Evolutionary conservation across 2,329 filamentous ascomycete genomes (phyloP), one percentile per base, ranked within the genome.

Genomic region (Ceratocystis colombiana): DNA sequence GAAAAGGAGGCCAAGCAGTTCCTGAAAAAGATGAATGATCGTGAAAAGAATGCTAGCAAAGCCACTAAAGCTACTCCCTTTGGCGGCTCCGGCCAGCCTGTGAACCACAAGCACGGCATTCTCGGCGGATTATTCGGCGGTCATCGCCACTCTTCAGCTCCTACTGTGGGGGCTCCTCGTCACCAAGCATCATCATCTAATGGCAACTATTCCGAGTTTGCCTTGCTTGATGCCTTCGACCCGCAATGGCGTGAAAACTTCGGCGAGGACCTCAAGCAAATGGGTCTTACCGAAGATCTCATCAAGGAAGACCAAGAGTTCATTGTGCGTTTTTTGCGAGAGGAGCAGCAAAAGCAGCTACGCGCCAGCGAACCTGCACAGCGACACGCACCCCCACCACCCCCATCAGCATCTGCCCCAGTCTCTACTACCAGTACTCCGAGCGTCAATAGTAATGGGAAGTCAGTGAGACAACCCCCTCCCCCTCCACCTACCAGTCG

Each of bases 1-100:
- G 94, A 97, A 79, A 97, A 96, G 77, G 94, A 99, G 78, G 94
- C 94, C 44, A 95, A 90, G 77, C 89, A 90, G 68, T 97, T 99
- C 78, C 87, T 92, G 76, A 96, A 96, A 82, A 97, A 96, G 80
- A 89, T 99, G 83, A 88, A 94, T 71, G 92, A 96, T 73, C 83
- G 92, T 70, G 92, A 97, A 78, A 96, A 96, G 83, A 92, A 93
- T 77, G 93, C 91, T 50, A 93, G 88, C 78, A 95, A 95, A 78
- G 86, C 87, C 69, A 96, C 92, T 2, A 86, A 80, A 74, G 82
- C 85, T 69, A 93, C 88, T 44, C 87, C 89, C 0, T 96, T 96
- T 71, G 84, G 82, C 66, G 82, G 82, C 62, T 70, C 76, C 41
- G 72, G 75, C 25, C 77, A 78, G 57, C 74, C 74, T 37, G 70